These are phyloP conservation scores for Sporothrix brunneoviolacea DNA, from an alignment of 2,329 filamentous ascomycete genomes.

Conservation along the genomic window DNA sequence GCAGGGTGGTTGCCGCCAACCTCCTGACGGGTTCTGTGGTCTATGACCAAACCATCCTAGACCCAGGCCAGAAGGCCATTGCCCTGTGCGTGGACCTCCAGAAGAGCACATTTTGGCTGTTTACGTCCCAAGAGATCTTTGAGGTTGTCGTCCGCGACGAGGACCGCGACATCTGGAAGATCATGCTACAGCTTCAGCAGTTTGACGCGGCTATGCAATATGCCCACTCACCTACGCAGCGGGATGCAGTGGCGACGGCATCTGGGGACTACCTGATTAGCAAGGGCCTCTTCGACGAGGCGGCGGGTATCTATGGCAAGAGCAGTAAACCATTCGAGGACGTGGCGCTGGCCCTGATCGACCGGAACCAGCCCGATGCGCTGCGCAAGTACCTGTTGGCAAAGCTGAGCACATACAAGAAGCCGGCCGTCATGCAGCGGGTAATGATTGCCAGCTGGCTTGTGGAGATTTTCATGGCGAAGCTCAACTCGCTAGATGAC, in stretches of 20 bases:
- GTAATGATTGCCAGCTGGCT: conserved; percentile 96
- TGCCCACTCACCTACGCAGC: conserved; percentile 72
- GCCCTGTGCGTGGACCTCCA: conserved; percentile 83
- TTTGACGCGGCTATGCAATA: conserved; percentile 85
- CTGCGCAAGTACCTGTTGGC: conserved; percentile 82
- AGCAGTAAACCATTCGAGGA: conserved; percentile 98
- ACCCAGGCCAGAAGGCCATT: conserved; percentile 70
- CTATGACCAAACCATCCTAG: conserved; percentile 80
- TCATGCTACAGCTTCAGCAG: conserved; percentile 78
- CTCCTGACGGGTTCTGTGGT: conserved; percentile 78
- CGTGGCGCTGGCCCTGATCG: conserved; percentile 84
- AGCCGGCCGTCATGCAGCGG: conserved; percentile 80
- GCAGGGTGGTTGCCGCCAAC: conserved; percentile 77
- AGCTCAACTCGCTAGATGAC: conserved; percentile 89
- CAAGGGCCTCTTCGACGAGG: conserved; percentile 77
- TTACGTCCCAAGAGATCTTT: conserved; percentile 84
- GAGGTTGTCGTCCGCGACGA: conserved; percentile 90
- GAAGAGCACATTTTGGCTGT: conserved; percentile 97
- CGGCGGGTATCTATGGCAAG: conserved; percentile 83
- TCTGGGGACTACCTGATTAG: conserved; percentile 82
- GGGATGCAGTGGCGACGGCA: conserved; percentile 83
- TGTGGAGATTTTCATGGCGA: conserved; percentile 93
- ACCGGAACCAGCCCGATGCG: conserved; percentile 83
- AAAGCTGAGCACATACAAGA: conserved; percentile 75
- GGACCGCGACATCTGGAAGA: conserved; percentile 87